A percentile compares a stretch with the other conserved stretches of the same genome.
Evolutionary conservation across 352 stramenopile species (phyloP).

Genomic region (Thalassiosira oceanica): DNA sequence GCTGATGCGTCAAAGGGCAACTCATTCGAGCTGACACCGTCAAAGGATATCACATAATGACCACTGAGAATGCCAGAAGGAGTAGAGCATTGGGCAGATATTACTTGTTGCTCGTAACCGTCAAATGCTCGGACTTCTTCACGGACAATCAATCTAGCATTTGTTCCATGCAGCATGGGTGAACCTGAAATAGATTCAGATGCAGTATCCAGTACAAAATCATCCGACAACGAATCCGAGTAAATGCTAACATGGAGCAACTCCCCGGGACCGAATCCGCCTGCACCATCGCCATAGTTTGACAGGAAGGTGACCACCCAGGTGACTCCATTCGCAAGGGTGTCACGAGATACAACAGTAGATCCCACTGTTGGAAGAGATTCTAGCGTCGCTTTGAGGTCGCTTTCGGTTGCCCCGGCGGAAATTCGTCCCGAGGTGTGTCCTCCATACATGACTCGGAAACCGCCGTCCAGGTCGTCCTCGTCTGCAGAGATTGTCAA

Average conservation of each 20-base stretch:
- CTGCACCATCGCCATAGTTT: constrained; percentile 37
- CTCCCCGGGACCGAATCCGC: constrained; percentile 43
- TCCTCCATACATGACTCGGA: constrained; percentile 78
- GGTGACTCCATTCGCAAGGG: constrained; percentile 42
- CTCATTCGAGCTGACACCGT: constrained; percentile 51
- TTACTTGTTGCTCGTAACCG: constrained; percentile 89
- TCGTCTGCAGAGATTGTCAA: constrained; percentile 83
- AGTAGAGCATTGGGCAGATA: constrained; percentile 72
- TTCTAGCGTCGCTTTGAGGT: constrained; percentile 83
- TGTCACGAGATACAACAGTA: constrained; percentile 80
- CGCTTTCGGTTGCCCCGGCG: constrained; percentile 83
- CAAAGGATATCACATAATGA: constrained; percentile 85
- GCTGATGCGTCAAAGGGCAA: constrained; percentile 58
- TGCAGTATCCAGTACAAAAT: constrained; percentile 30
- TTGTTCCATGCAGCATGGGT: constrained; percentile 85
- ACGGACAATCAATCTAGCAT: constrained; percentile 79
- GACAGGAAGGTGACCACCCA: constrained; percentile 74
- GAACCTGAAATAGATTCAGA: constrained; percentile 15
- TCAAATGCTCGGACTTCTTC: constrained; percentile 87
- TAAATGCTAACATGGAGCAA: constrained; percentile 44
- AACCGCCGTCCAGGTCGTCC: constrained; percentile 86
- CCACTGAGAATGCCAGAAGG: constrained; percentile 59
- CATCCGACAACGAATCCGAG: constrained; percentile 15
- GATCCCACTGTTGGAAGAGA: constrained; percentile 84
- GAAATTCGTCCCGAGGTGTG: constrained; percentile 80